A percentile compares a stretch with the other conserved stretches of the same genome.
Evolutionary conservation across 495 filamentous ascomycete genomes (phyloP).

Genomic region (Hypoxylon rickii): DNA sequence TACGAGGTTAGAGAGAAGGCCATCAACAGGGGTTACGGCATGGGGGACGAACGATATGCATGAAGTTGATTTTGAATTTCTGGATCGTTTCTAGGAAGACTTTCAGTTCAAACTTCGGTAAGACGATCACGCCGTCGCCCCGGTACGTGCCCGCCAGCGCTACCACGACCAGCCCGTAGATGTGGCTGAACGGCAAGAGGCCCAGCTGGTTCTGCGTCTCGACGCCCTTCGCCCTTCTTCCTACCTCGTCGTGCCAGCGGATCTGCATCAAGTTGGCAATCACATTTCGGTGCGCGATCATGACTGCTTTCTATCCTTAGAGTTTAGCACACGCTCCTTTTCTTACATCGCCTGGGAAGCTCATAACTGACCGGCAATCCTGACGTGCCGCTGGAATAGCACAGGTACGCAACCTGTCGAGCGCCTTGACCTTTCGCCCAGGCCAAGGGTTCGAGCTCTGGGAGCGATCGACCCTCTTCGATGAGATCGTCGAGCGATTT

Average conservation of each 20-base stretch:
- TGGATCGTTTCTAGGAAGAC: conserved; percentile 69
- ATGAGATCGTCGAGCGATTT: conserved; percentile 75
- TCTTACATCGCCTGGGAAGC: too few species aligned
- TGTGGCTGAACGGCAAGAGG: conserved; percentile 83
- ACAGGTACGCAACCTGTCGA: conserved; percentile 79
- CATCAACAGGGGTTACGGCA: not conserved
- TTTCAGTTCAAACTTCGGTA: conserved; percentile 82
- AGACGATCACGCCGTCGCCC: conserved; percentile 77
- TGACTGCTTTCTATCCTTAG: conserved; percentile 78
- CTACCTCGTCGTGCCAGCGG: conserved; percentile 55
- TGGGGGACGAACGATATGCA: conserved; percentile 63
- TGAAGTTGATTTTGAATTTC: conserved; percentile 68
- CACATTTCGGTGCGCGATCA: conserved; percentile 88
- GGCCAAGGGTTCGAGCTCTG: conserved; percentile 64
- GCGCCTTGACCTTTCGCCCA: conserved; percentile 78
- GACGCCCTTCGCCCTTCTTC: conserved; percentile 42
- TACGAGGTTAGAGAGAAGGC: not conserved
- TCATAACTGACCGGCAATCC: conserved; percentile 78
- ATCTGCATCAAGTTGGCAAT: conserved; percentile 82
- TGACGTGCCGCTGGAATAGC: conserved; percentile 89
- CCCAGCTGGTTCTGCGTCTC: conserved; percentile 69
- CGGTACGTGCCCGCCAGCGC: conserved; percentile 70
- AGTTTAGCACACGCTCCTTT: conserved; percentile 11
- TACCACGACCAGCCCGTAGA: conserved; percentile 81
- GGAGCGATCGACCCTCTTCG: conserved; percentile 63